Base-by-base conservation (phyloP, 2,329 filamentous ascomycete genomes). In the Xylariaceae sp. region DNA sequence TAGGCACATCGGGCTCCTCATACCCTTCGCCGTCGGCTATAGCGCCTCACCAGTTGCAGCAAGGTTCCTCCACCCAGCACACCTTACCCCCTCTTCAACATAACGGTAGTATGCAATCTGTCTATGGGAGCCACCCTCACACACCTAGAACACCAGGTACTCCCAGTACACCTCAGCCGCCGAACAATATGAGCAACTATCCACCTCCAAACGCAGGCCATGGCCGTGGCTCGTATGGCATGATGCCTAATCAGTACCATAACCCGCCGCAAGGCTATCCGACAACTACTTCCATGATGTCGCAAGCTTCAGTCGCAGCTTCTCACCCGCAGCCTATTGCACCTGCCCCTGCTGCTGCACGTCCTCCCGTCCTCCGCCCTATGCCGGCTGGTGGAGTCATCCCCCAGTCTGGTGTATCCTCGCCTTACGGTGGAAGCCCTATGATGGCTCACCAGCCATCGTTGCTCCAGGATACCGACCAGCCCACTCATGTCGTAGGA, bases 401-500 rank as follows among this genome's bases (percentile, higher is more conserved):
- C 75, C 77, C 80, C 21, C 81, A 84, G 70, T 75, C 77, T 7
- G 80, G 80, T 30, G 76, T 85, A 65, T 73, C 73, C 15, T 83
- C 82, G 29, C 82, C 85, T 6, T 89, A 88, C 65, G 82, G 80
- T 47, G 81, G 81, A 57, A 76, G 76, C 56, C 75, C 72, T 6
- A 72, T 83, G 62, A 83, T 86, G 80, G 76, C 78, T 50, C 67
- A 73, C 37, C 82, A 77, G 68, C 79, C 77, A 63, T 76, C 77
- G 63, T 81, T 83, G 64, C 71, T 82, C 55, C 78, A 77, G 54
- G 83, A 83, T 41, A 75, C 73, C 27, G 84, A 87, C 10, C 84
- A 86, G 65, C 90, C 89, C 13, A 94, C 91, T 26, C 93, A 97
- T 69, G 93, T 97, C 42, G 93, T 97, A 49, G 93, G 93, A 48